A percentile compares a stretch with the other conserved stretches of the same genome.
These are phyloP conservation scores for Colletotrichum neosansevieriae DNA, from an alignment of 2,329 filamentous ascomycete genomes.

Conservation along the genomic window DNA sequence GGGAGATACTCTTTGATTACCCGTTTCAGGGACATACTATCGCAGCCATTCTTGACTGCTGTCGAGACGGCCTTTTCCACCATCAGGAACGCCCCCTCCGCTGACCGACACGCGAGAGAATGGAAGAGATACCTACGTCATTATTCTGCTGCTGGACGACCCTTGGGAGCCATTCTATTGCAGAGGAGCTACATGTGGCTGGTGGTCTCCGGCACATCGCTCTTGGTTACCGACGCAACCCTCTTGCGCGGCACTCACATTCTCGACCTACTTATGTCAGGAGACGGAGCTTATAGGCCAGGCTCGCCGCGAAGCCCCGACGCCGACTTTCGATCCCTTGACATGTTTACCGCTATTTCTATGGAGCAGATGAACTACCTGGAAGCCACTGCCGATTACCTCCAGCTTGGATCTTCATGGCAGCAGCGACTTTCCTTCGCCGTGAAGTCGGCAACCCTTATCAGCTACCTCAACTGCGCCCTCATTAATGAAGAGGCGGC, in stretches of 20 bases:
- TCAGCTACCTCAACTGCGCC: slow-evolving; percentile 87
- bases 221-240: slow-evolving; percentile 75
- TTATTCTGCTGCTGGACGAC: slow-evolving; percentile 83
- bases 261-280: slow-evolving; percentile 78
- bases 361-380: slow-evolving; percentile 87
- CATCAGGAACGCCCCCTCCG: slow-evolving; percentile 81
- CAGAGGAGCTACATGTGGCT: slow-evolving; percentile 91
- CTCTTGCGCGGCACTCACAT: slow-evolving; percentile 72
- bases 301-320: slow-evolving; percentile 57
- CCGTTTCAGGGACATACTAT: slow-evolving; percentile 78
- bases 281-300: slow-evolving; percentile 60
- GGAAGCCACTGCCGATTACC: slow-evolving; percentile 90
- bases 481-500: slow-evolving; percentile 85
- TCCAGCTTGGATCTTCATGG: slow-evolving; percentile 85
- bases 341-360: slow-evolving; percentile 77
- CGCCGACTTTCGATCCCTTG: slow-evolving; percentile 67
- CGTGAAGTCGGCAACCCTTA: slow-evolving; percentile 85
- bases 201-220: slow-evolving; percentile 81
- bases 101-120: slow-evolving; percentile 76
- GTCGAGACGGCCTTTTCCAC: slow-evolving; percentile 92
- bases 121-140: slow-evolving; percentile 90
- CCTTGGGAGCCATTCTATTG: slow-evolving; percentile 90
- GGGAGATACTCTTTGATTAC: slow-evolving; percentile 81
- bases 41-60: slow-evolving; percentile 85
- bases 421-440: slow-evolving; percentile 89